Conservation (phyloP, 2,329 filamentous ascomycete genomes). For the Colletotrichum zoysiae region DNA sequence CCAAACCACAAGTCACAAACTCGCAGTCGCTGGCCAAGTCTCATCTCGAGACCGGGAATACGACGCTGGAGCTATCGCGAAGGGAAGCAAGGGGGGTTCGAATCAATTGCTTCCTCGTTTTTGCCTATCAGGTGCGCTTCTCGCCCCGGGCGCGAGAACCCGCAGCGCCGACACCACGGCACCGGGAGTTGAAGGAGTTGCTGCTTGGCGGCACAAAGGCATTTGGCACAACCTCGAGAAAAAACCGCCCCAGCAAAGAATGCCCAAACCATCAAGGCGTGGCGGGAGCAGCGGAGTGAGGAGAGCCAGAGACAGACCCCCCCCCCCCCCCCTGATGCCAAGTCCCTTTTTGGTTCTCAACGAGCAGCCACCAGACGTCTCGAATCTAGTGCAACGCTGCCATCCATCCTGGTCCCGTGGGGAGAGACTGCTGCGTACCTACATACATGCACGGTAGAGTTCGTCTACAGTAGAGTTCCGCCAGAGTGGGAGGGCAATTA, state of each 20-base stretch:
- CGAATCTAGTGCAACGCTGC: constrained; percentile 8
- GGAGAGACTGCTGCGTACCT: too few species aligned
- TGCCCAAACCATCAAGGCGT: too few species aligned
- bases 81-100: background rate
- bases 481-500: background rate
- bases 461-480: constrained; percentile 13
- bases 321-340: background rate
- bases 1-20: background rate
- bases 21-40: background rate
- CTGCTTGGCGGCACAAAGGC: background rate
- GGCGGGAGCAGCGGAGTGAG: background rate
- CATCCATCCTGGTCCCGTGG: background rate
- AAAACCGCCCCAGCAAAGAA: too few species aligned
- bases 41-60: background rate
- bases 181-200: background rate
- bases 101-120: background rate
- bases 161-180: background rate
- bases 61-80: background rate
- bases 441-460: background rate
- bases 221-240: background rate
- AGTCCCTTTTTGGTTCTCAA: background rate
- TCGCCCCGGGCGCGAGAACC: too few species aligned
- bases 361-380: background rate
- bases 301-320: background rate
- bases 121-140: background rate